A percentile compares a stretch with the other conserved stretches of the same genome.
Evolutionary conservation across 179 eudicot species (phyloP).

Genomic region (Heliamphora pulchella): DNA sequence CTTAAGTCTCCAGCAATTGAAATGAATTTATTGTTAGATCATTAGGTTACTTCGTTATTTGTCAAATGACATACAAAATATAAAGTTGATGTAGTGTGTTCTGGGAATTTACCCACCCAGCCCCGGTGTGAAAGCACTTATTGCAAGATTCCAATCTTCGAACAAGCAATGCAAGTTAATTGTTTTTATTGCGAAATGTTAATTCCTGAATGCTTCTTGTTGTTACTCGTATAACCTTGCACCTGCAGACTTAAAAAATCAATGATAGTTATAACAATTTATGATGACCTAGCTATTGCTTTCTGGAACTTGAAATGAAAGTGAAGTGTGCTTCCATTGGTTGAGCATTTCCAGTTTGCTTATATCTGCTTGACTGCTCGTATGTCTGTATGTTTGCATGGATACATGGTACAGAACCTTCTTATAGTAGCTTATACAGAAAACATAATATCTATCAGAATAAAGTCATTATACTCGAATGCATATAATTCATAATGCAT

Average conservation of each 20-base stretch:
- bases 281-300: neutral
- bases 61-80: no score
- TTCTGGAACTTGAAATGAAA: neutral
- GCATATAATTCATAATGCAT: neutral
- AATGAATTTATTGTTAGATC: constrained; percentile 25
- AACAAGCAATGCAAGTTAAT: neutral
- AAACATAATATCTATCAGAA: neutral
- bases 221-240: neutral
- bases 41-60: neutral
- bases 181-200: neutral
- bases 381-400: neutral
- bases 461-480: no score
- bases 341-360: neutral
- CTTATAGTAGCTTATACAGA: neutral
- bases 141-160: neutral
- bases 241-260: neutral
- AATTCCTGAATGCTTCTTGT: neutral
- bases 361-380: neutral
- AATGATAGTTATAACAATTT: neutral
- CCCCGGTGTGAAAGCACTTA: neutral
- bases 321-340: neutral
- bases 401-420: neutral
- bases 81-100: neutral
- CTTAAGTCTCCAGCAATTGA: constrained; percentile 28
- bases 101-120: neutral